Percentiles rank a stretch among this genome's conserved stretches.
These are phyloP conservation scores for Hylodesmum podocarpum DNA, from an alignment of 306 rosid species.

Conservation along the genomic window DNA sequence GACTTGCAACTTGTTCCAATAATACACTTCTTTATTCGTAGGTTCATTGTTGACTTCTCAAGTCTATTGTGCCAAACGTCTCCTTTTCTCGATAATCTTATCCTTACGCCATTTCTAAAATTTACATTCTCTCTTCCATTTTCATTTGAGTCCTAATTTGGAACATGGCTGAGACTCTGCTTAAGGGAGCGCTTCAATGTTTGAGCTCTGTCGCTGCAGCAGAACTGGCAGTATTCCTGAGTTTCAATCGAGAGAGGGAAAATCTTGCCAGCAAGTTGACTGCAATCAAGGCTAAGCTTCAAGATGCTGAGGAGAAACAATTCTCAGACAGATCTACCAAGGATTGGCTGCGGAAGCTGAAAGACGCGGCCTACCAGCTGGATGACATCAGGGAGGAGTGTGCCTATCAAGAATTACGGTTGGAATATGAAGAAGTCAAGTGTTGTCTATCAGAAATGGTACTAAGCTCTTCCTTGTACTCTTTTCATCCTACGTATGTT, in stretches of 20 bases:
- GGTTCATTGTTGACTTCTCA: too few relatives aligned
- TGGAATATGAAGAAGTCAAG: background rate
- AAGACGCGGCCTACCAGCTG: background rate
- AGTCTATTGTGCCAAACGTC: too few relatives aligned
- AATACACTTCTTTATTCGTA: too few relatives aligned
- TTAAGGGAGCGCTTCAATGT: background rate
- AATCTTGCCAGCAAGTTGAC: background rate
- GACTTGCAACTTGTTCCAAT: too few relatives aligned
- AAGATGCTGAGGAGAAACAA: slow-evolving; percentile 37
- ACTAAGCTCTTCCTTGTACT: background rate
- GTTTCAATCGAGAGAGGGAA: background rate
- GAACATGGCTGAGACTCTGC: background rate
- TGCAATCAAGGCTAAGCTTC: slow-evolving; percentile 26
- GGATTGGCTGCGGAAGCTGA: slow-evolving; percentile 25
- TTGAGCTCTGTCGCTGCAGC: background rate
- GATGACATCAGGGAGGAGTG: slow-evolving; percentile 37
- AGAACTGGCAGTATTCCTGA: background rate
- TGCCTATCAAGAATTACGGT: background rate
- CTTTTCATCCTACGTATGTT: slow-evolving; percentile 4
- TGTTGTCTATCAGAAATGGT: background rate
- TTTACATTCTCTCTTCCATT: background rate
- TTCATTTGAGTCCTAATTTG: background rate
- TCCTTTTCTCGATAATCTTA: too few relatives aligned
- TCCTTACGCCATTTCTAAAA: too few relatives aligned
- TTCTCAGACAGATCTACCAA: background rate